Evolutionary conservation across 2,329 filamentous ascomycete species (phyloP).

Genomic region (Penicillium sp.): DNA sequence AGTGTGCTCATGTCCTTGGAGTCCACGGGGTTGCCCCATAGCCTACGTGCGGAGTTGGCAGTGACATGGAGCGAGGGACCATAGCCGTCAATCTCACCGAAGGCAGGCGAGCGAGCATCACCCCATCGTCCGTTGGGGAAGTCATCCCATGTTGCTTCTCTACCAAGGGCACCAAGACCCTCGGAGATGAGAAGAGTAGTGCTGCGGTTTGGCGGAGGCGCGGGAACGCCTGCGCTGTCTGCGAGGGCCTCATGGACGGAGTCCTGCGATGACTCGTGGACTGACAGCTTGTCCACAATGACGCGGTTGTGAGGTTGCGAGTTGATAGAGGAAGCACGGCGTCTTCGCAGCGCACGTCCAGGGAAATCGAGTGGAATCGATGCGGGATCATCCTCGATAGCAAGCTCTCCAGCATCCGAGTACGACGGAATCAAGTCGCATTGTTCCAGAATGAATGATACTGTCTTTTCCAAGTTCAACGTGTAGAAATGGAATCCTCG

Average conservation of each 20-base stretch:
- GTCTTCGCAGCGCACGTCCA: conserved; percentile 40
- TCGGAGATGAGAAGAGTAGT: conserved; percentile 93
- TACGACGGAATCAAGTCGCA: conserved; percentile 73
- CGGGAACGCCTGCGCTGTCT: conserved; percentile 72
- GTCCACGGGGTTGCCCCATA: conserved; percentile 79
- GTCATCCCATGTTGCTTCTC: conserved; percentile 98
- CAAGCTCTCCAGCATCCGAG: conserved; percentile 47
- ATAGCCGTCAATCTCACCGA: conserved; percentile 97
- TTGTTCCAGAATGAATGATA: conserved; percentile 86
- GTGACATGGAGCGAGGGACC: conserved; percentile 93
- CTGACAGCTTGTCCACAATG: conserved; percentile 65
- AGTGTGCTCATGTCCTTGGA: conserved; percentile 71
- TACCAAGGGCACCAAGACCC: conserved; percentile 81
- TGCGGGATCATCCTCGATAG: conserved; percentile 42
- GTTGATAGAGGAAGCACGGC: conserved; percentile 74
- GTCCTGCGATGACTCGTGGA: conserved; percentile 36
- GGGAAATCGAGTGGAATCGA: conserved; percentile 25
- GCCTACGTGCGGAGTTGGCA: conserved; percentile 73
- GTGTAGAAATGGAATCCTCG: conserved; percentile 97
- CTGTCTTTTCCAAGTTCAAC: conserved; percentile 91
- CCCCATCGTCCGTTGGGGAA: conserved; percentile 96
- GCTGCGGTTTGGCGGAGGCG: conserved; percentile 69
- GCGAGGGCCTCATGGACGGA: conserved; percentile 67
- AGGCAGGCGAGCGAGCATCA: conserved; percentile 87
- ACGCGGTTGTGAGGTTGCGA: conserved; percentile 85